Evolutionary conservation across 2,329 filamentous ascomycete species (phyloP), one percentile per base, ranked within the genome.

Genomic region (Penicillium palitans): DNA sequence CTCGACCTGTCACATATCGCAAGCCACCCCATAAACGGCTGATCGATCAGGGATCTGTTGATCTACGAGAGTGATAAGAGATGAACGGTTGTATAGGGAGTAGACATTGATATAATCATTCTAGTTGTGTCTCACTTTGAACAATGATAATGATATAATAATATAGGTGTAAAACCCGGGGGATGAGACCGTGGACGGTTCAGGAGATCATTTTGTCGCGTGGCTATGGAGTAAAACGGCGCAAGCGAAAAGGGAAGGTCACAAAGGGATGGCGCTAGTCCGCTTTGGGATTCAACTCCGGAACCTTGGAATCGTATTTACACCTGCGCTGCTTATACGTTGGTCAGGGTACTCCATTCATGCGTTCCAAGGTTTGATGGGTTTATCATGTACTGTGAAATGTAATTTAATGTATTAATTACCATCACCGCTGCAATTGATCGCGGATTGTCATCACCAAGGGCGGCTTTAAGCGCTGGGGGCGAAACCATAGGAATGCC

Each of bases 11-110:
- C 72, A 73, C 65, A 67, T 61, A 52, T 24, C 6, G 8, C 9
- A 45, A 25, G 19, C 57, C 54, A 68, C 70, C 68, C 70, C 71
- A 69, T 73, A 69, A 74, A 74, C 72, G 71, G 72, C 61, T 71
- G 71, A 73, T 73, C 70, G 64, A 64, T 65, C 63, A 54, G 46
- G 52, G 50, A 52, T 52, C 50, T 45, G 21, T 35, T 35, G 50
- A 52, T 52, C 50, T 45, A 5, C 29, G 50, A 52, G 7, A 35
- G 39, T 17, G 2, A 17, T 35, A 6, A 17, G 6, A 27, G 27
- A 46, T 35, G n/a, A 33, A 24, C 13, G 15, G 46, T n/a, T n/a
- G 9, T n/a, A n/a, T 48, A n/a, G 4, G 5, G 21, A 8, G 9
- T n/a, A 37, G 15, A 25, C 1, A 13, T n/a, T 7, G 9, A 25